Conservation (phyloP, 306 rosid species). For the Canavalia gladiata region DNA sequence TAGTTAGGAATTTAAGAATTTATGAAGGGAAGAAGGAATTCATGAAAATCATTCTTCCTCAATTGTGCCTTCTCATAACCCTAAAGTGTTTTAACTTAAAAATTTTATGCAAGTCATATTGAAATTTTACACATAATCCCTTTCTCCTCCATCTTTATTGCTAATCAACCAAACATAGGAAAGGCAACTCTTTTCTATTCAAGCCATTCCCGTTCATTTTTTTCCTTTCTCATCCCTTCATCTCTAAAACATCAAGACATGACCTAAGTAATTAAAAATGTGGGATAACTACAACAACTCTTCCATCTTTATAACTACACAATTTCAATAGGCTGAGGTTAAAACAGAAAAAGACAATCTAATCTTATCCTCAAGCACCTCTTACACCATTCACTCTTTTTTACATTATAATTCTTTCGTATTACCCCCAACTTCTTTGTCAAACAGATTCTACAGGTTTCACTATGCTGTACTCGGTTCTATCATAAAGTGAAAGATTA, state of each 20-base stretch:
- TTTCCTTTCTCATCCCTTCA: background rate
- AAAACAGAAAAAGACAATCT: no score
- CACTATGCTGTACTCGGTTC: no score
- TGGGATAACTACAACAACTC: constrained; percentile 1
- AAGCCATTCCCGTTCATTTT: background rate
- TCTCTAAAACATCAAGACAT: background rate
- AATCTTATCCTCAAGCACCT: background rate
- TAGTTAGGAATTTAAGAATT: background rate
- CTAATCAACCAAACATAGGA: constrained; percentile 5
- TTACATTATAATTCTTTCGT: background rate
- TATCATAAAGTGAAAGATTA: no score
- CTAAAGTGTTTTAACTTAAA: background rate
- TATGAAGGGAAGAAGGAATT: background rate
- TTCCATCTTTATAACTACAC: background rate
- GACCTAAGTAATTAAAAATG: background rate
- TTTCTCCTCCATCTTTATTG: background rate
- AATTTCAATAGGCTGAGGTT: background rate
- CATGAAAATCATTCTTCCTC: background rate
- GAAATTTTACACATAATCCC: background rate
- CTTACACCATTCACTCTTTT: constrained; percentile 11
- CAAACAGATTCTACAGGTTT: no score
- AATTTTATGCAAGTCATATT: background rate
- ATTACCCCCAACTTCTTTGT: background rate
- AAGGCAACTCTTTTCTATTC: background rate
- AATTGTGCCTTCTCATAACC: background rate